Evolutionary conservation across 1,284 basidiomycete species (phyloP).

Genomic region (Ganoderma sinense): DNA sequence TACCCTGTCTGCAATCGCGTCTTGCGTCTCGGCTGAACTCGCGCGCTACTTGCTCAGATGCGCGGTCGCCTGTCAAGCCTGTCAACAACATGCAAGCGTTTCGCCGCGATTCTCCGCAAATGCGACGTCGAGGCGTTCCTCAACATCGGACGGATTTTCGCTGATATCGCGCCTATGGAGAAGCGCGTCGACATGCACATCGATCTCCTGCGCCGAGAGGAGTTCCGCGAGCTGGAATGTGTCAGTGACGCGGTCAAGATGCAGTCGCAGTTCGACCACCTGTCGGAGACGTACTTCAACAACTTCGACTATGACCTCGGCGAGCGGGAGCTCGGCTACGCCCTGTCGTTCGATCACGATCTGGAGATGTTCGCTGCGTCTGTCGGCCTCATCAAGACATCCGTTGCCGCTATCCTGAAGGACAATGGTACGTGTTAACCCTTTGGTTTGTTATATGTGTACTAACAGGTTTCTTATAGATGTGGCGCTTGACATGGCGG

Average conservation of each 20-base stretch:
- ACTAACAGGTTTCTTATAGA: conserved; percentile 51
- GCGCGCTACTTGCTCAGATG: conserved; percentile 58
- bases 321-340: conserved; percentile 88
- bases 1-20: background rate
- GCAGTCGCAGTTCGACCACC: conserved; percentile 90
- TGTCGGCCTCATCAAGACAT: conserved; percentile 87
- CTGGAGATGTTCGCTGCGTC: conserved; percentile 93
- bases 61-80: conserved; percentile 82
- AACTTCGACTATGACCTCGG: conserved; percentile 86
- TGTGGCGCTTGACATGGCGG: conserved; percentile 74
- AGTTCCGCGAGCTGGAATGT: conserved; percentile 93
- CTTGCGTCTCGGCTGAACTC: no score
- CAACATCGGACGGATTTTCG: conserved; percentile 83
- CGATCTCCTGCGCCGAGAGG: conserved; percentile 83
- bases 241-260: conserved; percentile 90
- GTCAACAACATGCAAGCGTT: conserved; percentile 86
- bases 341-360: conserved; percentile 85
- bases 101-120: conserved; percentile 80
- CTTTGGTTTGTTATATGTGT: background rate
- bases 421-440: conserved; percentile 69
- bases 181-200: conserved; percentile 93
- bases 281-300: conserved; percentile 85
- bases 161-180: conserved; percentile 89
- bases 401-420: conserved; percentile 72
- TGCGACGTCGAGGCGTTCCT: conserved; percentile 88